These are phyloP conservation scores for Malus hybrid DNA, from an alignment of 331 rosid species.

Conservation along the genomic window DNA sequence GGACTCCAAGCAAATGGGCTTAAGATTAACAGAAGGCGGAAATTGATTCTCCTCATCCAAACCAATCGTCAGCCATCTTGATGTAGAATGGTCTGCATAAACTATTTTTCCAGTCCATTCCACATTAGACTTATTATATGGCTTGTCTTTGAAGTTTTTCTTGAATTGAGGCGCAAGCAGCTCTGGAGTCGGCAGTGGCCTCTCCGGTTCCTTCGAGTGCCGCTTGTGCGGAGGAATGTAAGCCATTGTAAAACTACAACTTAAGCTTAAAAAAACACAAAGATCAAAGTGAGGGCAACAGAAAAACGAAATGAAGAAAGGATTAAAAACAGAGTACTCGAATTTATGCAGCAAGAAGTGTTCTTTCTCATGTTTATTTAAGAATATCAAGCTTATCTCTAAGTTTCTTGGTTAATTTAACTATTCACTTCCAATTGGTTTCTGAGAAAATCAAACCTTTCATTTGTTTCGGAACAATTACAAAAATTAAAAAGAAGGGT, in stretches of 20 bases:
- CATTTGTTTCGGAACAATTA: background rate
- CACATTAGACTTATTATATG: constrained; percentile 9
- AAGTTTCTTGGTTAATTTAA: no score
- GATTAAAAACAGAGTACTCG: background rate
- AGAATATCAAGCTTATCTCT: background rate
- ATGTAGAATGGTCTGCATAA: constrained; percentile 9
- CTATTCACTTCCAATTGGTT: no score
- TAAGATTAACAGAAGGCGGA: constrained; percentile 25
- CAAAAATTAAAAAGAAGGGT: background rate
- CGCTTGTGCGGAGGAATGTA: constrained; percentile 58
- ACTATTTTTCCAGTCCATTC: background rate
- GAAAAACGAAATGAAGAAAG: background rate
- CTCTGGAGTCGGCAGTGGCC: background rate
- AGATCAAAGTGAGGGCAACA: background rate
- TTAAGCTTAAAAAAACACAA: background rate
- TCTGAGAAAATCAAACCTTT: background rate
- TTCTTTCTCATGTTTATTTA: background rate
- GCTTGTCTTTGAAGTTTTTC: background rate
- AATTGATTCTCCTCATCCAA: constrained; percentile 11
- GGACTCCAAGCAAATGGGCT: constrained; percentile 12
- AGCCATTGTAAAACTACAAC: constrained; percentile 20
- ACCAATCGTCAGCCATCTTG: constrained; percentile 31
- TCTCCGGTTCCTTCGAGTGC: constrained; percentile 11
- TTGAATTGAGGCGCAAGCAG: constrained; percentile 17
- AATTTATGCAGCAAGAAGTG: background rate